Conservation (phyloP, 495 filamentous ascomycete species). For the Pyronema domesticum region DNA sequence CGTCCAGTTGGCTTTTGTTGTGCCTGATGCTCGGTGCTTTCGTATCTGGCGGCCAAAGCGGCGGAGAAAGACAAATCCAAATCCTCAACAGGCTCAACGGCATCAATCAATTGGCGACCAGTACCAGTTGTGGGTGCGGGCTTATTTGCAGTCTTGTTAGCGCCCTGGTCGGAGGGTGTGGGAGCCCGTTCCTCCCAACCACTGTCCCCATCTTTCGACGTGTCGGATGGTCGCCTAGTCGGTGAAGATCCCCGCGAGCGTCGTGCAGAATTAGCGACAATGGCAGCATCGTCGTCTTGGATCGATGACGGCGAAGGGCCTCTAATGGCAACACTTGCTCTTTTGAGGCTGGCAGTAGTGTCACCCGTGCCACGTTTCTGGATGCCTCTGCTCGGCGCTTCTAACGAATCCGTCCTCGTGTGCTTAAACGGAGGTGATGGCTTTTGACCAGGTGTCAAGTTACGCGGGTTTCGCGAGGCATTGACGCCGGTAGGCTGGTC, state of each 20-base stretch:
- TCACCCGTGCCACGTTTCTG: conserved; percentile 19
- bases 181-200: conserved; percentile 22
- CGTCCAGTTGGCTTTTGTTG: conserved; percentile 38
- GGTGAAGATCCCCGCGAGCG: conserved; percentile 7
- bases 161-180: conserved; percentile 14
- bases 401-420: conserved; percentile 18
- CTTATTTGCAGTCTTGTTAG: conserved; percentile 8
- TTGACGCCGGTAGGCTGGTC: conserved; percentile 15
- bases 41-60: conserved; percentile 36
- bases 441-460: conserved; percentile 22
- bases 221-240: conserved; percentile 14
- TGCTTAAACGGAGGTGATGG: conserved; percentile 11
- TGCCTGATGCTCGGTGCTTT: conserved; percentile 24
- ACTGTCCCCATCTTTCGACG: conserved; percentile 22
- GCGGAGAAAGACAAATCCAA: conserved; percentile 36
- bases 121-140: conserved; percentile 7
- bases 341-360: conserved; percentile 18
- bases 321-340: conserved; percentile 6
- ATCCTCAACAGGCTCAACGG: conserved; percentile 27
- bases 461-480: conserved; percentile 23
- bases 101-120: conserved; percentile 20
- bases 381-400: conserved; percentile 14
- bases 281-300: conserved; percentile 20
- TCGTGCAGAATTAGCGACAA: conserved; percentile 11
- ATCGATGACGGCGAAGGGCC: conserved; percentile 5